Conservation (phyloP, 2,329 filamentous ascomycete genomes). For the Diaporthe destruens region DNA sequence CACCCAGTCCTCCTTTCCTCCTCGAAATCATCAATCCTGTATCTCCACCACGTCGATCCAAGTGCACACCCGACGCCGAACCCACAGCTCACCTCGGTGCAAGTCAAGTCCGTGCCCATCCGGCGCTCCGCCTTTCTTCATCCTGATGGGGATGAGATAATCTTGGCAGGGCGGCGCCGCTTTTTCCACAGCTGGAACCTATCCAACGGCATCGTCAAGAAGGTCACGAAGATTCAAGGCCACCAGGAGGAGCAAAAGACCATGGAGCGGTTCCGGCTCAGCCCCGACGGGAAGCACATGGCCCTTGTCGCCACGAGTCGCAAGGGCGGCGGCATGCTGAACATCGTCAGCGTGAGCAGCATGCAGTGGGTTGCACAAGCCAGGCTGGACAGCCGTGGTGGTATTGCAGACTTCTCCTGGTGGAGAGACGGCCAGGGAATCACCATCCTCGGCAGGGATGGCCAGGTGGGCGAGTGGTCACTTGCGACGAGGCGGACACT, state of each 20-base stretch:
- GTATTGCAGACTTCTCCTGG: slow-evolving; percentile 93
- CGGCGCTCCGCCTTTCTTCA: slow-evolving; percentile 84
- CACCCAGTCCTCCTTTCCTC: slow-evolving; percentile 92
- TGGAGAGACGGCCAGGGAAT: slow-evolving; percentile 88
- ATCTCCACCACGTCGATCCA: slow-evolving; percentile 88
- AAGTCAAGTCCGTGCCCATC: slow-evolving; percentile 86
- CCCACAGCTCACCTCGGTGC: slow-evolving; percentile 89
- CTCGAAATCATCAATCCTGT: slow-evolving; percentile 85
- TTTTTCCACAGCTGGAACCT: slow-evolving; percentile 98
- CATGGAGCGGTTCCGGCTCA: slow-evolving; percentile 92
- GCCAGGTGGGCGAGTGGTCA: slow-evolving; percentile 91
- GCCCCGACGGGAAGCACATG: slow-evolving; percentile 88
- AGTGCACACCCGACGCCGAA: slow-evolving; percentile 82
- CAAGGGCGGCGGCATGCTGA: slow-evolving; percentile 90
- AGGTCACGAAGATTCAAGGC: slow-evolving; percentile 80
- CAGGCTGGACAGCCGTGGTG: slow-evolving; percentile 83
- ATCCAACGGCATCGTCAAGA: slow-evolving; percentile 82
- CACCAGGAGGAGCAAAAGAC: slow-evolving; percentile 85
- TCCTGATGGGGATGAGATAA: slow-evolving; percentile 80
- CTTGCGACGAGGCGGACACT: slow-evolving; percentile 76
- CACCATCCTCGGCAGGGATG: slow-evolving; percentile 85
- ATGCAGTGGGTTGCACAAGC: slow-evolving; percentile 90
- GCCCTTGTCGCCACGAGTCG: slow-evolving; percentile 82
- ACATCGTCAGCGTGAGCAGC: slow-evolving; percentile 82
- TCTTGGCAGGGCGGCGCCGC: slow-evolving; percentile 87